Evolutionary conservation across 1,139 yeast species (phyloP).

Genomic region (Casaregolazyma suthepensis): DNA sequence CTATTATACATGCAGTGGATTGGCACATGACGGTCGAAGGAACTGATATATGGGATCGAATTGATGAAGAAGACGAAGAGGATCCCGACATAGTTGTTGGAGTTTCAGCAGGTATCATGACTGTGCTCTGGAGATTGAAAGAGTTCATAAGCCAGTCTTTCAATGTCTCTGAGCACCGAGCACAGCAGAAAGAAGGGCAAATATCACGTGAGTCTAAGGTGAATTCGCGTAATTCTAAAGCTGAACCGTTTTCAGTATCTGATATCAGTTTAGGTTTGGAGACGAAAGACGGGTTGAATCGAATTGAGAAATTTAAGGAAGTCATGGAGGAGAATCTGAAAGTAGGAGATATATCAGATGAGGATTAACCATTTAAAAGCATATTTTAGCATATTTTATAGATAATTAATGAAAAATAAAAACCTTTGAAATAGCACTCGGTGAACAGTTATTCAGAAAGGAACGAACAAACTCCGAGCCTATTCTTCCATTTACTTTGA

Average conservation of each 20-base stretch:
- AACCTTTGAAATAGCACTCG: too few relatives aligned
- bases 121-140: slow-evolving; percentile 7
- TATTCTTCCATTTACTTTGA: background rate
- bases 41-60: slow-evolving; percentile 2
- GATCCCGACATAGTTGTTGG: slow-evolving; percentile 10
- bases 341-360: background rate
- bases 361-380: background rate
- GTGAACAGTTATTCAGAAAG: too few relatives aligned
- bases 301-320: background rate
- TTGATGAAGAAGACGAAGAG: slow-evolving; percentile 8
- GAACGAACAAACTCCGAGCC: background rate
- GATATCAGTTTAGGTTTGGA: background rate
- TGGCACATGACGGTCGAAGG: slow-evolving; percentile 1
- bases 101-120: slow-evolving; percentile 8
- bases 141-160: slow-evolving; percentile 9
- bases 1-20: slow-evolving; percentile 28
- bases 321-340: slow-evolving; percentile 3
- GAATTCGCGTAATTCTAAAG: background rate
- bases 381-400: background rate
- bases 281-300: background rate
- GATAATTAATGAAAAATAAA: background rate
- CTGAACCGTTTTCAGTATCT: background rate
- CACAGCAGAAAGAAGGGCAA: background rate
- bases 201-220: background rate
- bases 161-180: slow-evolving; percentile 8